Evolutionary conservation across 805 yeast species (phyloP).

Genomic region (Candida methanosorbosa): DNA sequence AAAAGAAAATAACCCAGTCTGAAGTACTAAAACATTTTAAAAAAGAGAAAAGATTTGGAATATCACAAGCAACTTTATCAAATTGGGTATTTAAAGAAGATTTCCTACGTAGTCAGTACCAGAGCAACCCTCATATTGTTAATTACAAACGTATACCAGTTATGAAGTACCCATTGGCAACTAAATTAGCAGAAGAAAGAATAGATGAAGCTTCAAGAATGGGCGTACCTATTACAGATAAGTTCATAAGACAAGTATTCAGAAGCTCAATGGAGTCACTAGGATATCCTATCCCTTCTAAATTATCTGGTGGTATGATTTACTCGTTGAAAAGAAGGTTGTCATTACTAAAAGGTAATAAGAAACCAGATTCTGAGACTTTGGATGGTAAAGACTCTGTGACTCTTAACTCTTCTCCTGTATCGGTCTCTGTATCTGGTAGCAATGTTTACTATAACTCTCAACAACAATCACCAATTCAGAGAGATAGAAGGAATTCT

Average conservation of each 20-base stretch:
- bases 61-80: slow-evolving; percentile 28
- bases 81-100: slow-evolving; percentile 23
- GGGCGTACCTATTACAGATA: slow-evolving; percentile 18
- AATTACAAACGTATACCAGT: slow-evolving; percentile 23
- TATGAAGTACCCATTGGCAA: slow-evolving; percentile 24
- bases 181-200: slow-evolving; percentile 21
- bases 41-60: slow-evolving; percentile 13
- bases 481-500: no score
- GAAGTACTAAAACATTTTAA: slow-evolving; percentile 19
- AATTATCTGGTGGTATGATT: slow-evolving; percentile 25
- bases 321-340: slow-evolving; percentile 25
- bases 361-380: no score
- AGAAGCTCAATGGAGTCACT: slow-evolving; percentile 7
- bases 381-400: no score
- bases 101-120: slow-evolving; percentile 13
- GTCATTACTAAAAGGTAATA: slow-evolving; percentile 12
- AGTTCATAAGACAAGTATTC: slow-evolving; percentile 14
- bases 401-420: no score
- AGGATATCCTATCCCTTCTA: slow-evolving; percentile 15
- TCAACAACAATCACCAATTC: no score
- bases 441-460: no score
- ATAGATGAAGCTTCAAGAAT: slow-evolving; percentile 8
- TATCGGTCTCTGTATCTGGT: no score
- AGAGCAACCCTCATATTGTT: slow-evolving; percentile 17
- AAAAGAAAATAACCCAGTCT: slow-evolving; percentile 17